Base-by-base conservation (phyloP, 352 stramenopile genomes). In the Phytophthora kernoviae region DNA sequence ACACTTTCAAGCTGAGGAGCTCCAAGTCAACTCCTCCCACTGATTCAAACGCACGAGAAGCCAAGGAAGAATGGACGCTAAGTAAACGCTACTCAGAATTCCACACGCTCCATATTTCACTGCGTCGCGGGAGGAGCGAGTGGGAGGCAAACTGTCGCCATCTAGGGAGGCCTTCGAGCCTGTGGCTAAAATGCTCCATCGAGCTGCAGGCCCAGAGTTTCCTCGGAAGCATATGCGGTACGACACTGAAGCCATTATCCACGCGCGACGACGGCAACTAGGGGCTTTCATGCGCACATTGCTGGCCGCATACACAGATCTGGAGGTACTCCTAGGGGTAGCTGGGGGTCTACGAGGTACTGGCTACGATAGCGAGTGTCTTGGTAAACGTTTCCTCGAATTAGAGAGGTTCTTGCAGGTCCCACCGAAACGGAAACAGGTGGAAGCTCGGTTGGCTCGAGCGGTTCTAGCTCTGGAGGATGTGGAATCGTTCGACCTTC, bases 31-130 rank as follows among this genome's bases (percentile, higher is more conserved):
- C 20, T 24, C 49, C 24, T 26, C 4, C 18, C 47, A 43, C 15
- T 41, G 17, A 36, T 8, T 8, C 11, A 1, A 32, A 14, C 22
- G 39, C 14, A 36, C 0, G 14, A 14, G n/a, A 36, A 33, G 40
- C 22, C 22, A 65, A 60, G 34, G 57, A 67, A 12, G 58, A 61
- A 1, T 76, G 67, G 67, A 58, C 52, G 36, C 40, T 73, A 1
- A 46, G 54, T 6, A 76, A 72, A 32, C 58, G 67, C 11, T 72
- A 66, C 30, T 73, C 62, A 9, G 57, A 72, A 22, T 76, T 62
- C 50, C 32, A 56, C 36, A 33, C 42, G 9, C 43, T 76, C 34
- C 40, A 66, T 22, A n/a, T 26, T 11, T 53, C 62, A 43, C 20
- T 76, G 12, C 56, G 57, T 8, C 39, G 56, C 15, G 48, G 21